Conservation (phyloP, 2,329 filamentous ascomycete species). For the Exophiala lecanii-corni region DNA sequence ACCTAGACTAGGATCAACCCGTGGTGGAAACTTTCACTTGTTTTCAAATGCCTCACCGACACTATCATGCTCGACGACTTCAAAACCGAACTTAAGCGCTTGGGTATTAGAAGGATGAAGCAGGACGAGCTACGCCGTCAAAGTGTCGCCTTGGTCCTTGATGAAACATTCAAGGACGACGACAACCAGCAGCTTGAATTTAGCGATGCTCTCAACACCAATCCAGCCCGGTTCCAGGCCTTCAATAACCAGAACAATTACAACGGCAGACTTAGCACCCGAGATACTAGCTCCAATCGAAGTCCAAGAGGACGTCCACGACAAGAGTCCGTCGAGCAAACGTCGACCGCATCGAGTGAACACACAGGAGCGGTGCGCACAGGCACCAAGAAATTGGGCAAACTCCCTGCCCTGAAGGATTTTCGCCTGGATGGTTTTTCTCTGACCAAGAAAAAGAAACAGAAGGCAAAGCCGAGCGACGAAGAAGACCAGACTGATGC, state of each 20-base stretch:
- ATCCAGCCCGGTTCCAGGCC: slow-evolving; percentile 11
- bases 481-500: slow-evolving; percentile 8
- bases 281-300: slow-evolving; percentile 2
- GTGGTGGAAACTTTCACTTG: slow-evolving; percentile 57
- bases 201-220: slow-evolving; percentile 17
- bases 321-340: slow-evolving; percentile 17
- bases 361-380: no score
- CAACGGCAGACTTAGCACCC: slow-evolving; percentile 4
- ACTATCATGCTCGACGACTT: slow-evolving; percentile 65
- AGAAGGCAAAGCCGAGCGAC: slow-evolving; percentile 1
- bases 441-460: slow-evolving; percentile 1
- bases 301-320: slow-evolving; percentile 15
- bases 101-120: slow-evolving; percentile 23
- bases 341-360: no score
- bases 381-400: slow-evolving; percentile 17
- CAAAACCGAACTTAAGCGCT: slow-evolving; percentile 47
- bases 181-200: slow-evolving; percentile 21
- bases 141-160: slow-evolving; percentile 21
- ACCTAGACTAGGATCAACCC: slow-evolving; percentile 51
- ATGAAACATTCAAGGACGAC: slow-evolving; percentile 14
- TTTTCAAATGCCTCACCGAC: slow-evolving; percentile 65
- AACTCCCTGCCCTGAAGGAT: slow-evolving; percentile 18
- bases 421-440: slow-evolving; percentile 4
- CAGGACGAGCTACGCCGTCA: slow-evolving; percentile 23
- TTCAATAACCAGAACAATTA: slow-evolving; percentile 5